Evolutionary conservation across 179 eudicot species (phyloP), one percentile per base, ranked within the genome.

Genomic region (Spinacia oleracea): DNA sequence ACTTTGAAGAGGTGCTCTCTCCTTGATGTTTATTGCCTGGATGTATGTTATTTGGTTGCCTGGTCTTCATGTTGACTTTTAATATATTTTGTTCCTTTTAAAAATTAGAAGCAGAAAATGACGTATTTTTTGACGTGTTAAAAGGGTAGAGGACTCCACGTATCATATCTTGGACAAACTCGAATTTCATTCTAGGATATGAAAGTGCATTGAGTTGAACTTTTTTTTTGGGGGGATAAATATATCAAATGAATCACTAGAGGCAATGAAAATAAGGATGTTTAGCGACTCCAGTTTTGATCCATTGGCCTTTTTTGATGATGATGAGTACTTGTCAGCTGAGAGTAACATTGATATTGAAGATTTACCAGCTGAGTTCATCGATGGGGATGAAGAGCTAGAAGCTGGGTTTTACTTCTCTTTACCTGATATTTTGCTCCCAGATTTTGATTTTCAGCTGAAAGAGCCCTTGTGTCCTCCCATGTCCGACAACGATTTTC

Each of bases 341-440:
- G 81, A 60, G 42, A 77, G 77, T 78, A 73, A 27, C 46, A 42
- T 38, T 25, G 80, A 70, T 32, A 53, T 35, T 8, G 67, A 71
- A 3, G 60, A 60, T 64, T 45, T 63, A 70, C 46, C 71, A 70
- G 70, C 70, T 70, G 83, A 46, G 40, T 31, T 43, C 31, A 29
- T 55, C 31, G 68, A 80, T 31, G 48, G 60, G 14, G 78, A 72
- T 48, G 78, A 80, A 70, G 81, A 51, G 23, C 40, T 76, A 35
- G 70, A 55, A 46, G 77, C 66, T 5, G 80, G 80, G 20, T 63
- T 72, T 2, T 81, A 77, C 68, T 77, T 71, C 48, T 77, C 77
- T 38, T 77, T 81, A 40, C 73, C 84, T 27, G 84, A 76, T 59
- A 67, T 81, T 34, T 64, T 42, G 58, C 70, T 77, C 48, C 73